A percentile compares a stretch with the other conserved stretches of the same genome.
These are phyloP conservation scores for Mortierella sp. DNA, from an alignment of 371 early-diverging fungal species.

Conservation along the genomic window DNA sequence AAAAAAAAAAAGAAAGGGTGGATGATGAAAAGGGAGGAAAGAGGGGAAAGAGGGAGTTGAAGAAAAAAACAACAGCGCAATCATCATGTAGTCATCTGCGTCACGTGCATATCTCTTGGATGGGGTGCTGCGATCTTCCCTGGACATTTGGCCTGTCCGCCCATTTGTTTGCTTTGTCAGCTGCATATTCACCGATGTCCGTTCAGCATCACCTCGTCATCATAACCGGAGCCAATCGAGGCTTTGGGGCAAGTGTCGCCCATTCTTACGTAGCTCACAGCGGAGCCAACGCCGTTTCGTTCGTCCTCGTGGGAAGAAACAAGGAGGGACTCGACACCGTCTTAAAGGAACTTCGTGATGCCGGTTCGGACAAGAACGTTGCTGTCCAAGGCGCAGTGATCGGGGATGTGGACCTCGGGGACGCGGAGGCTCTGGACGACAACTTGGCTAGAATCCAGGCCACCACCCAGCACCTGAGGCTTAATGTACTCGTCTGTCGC, in stretches of 20 bases:
- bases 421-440: constrained; percentile 18
- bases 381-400: constrained; percentile 29
- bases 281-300: constrained; percentile 38
- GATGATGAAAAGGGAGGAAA: not conserved
- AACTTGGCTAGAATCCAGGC: constrained; percentile 35
- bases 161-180: not conserved
- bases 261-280: constrained; percentile 27
- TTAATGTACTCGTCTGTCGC: not conserved
- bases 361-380: constrained; percentile 7
- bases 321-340: constrained; percentile 20
- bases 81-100: no score
- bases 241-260: constrained; percentile 81
- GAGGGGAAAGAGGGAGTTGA: not conserved
- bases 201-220: constrained; percentile 61
- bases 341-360: constrained; percentile 26
- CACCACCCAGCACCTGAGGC: constrained; percentile 27
- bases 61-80: no score
- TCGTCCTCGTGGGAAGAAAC: constrained; percentile 64
- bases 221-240: constrained; percentile 87
- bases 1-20: constrained; percentile 4
- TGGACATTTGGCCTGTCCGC: not conserved
- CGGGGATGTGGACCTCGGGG: constrained; percentile 36
- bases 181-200: constrained; percentile 12
- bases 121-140: no score
- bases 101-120: no score